phyloP scores from a whole-genome alignment of 176 grass and related monocot genomes.

The Microstegium vimineum region DNA sequence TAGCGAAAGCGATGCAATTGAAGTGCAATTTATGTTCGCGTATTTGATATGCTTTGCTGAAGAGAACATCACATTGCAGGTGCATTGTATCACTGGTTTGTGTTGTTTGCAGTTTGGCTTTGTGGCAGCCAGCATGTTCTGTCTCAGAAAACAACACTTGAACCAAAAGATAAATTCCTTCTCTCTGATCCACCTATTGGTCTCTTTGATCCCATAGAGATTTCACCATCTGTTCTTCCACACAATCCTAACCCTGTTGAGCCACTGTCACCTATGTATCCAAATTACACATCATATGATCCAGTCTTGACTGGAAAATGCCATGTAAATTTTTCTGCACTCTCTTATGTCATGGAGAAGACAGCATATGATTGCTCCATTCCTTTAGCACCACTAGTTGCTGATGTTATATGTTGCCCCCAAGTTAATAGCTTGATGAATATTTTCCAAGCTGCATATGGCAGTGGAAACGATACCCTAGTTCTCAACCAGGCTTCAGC shows the following conservation, averaged over 20 bases:
- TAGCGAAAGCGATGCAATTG: not conserved
- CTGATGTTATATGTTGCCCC: slow-evolving; percentile 95
- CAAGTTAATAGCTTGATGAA: slow-evolving; percentile 96
- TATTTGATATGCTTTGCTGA: slow-evolving; percentile 19
- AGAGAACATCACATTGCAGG: slow-evolving; percentile 52
- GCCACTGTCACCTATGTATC: slow-evolving; percentile 85
- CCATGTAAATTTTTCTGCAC: slow-evolving; percentile 76
- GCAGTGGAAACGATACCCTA: slow-evolving; percentile 49
- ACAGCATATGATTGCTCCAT: slow-evolving; percentile 87
- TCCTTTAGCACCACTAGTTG: slow-evolving; percentile 82
- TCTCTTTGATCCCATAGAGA: slow-evolving; percentile 90
- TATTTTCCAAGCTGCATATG: slow-evolving; percentile 83
- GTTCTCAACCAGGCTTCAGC: slow-evolving; percentile 76
- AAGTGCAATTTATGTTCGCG: slow-evolving; percentile 8
- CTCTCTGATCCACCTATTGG: slow-evolving; percentile 92
- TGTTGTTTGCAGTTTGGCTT: slow-evolving; percentile 59
- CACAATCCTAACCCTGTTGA: slow-evolving; percentile 60
- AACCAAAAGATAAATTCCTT: slow-evolving; percentile 78
- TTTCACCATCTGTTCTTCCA: slow-evolving; percentile 78
- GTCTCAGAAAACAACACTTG: slow-evolving; percentile 58
- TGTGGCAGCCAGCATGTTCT: slow-evolving; percentile 51
- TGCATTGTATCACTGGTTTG: slow-evolving; percentile 55
- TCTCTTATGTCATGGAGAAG: slow-evolving; percentile 66
- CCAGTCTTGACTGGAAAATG: slow-evolving; percentile 87
- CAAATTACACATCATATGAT: slow-evolving; percentile 78